Evolutionary conservation across 495 filamentous ascomycete species (phyloP).

Genomic region (Trichoderma erinaceum): DNA sequence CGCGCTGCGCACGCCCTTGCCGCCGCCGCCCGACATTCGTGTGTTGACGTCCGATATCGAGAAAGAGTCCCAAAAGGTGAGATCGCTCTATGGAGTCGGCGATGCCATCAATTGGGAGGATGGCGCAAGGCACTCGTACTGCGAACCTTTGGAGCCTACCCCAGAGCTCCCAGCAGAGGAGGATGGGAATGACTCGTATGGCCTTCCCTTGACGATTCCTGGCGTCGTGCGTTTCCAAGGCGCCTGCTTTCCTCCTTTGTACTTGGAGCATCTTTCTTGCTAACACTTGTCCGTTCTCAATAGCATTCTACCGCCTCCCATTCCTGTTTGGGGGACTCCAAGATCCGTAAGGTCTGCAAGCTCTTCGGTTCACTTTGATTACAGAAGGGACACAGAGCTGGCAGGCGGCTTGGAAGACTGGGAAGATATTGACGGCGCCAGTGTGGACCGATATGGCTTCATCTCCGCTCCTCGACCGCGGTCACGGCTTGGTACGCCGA

Average conservation of each 20-base stretch:
- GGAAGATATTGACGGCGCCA: slow-evolving; percentile 79
- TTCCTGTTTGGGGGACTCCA: slow-evolving; percentile 24
- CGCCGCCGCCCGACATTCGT: slow-evolving; percentile 38
- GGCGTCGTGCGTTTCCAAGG: slow-evolving; percentile 11
- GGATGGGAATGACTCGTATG: slow-evolving; percentile 48
- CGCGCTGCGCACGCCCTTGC: slow-evolving; percentile 18
- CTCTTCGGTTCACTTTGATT: slow-evolving; percentile 8
- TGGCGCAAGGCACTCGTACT: slow-evolving; percentile 43
- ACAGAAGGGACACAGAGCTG: slow-evolving; percentile 36
- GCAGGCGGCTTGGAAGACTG: slow-evolving; percentile 93
- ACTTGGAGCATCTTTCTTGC: slow-evolving; percentile 13
- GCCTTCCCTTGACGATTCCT: slow-evolving; percentile 40
- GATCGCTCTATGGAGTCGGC: slow-evolving; percentile 85
- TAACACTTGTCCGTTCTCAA: background rate
- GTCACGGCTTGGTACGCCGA: slow-evolving; percentile 32
- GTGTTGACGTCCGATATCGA: slow-evolving; percentile 74
- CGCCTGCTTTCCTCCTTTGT: slow-evolving; percentile 26
- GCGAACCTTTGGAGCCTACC: slow-evolving; percentile 38
- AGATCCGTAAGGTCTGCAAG: slow-evolving; percentile 27
- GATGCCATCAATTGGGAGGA: slow-evolving; percentile 51
- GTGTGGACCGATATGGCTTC: slow-evolving; percentile 94
- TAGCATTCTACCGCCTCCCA: slow-evolving; percentile 20
- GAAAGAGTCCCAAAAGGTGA: slow-evolving; percentile 79
- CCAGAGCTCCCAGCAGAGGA: slow-evolving; percentile 39
- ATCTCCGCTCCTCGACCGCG: slow-evolving; percentile 51